Evolutionary conservation across 2,329 filamentous ascomycete genomes (phyloP).

Genomic region (Penicillium paneum): DNA sequence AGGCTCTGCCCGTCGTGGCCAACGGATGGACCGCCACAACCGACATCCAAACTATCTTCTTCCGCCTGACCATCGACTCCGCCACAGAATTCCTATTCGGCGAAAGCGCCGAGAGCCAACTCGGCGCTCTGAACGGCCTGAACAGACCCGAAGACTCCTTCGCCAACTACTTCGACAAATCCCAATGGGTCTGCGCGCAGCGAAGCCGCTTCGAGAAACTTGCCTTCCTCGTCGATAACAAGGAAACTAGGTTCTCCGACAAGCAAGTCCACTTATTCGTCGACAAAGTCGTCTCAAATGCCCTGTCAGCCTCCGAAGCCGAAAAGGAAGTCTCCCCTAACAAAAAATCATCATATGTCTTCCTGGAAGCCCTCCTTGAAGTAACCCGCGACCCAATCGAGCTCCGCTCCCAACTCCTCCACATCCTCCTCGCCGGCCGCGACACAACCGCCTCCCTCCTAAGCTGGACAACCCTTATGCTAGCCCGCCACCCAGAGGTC

Average conservation of each 20-base stretch:
- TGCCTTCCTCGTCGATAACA: conserved; percentile 29
- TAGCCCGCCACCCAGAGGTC: conserved; percentile 39
- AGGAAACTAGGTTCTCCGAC: conserved; percentile 33
- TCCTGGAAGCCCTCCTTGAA: conserved; percentile 49
- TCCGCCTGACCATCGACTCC: conserved; percentile 79
- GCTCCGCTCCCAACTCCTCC: conserved; percentile 50
- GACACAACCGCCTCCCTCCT: conserved; percentile 52
- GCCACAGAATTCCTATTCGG: conserved; percentile 85
- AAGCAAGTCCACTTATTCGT: conserved; percentile 44
- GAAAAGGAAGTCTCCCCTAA: conserved; percentile 29
- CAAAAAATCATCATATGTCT: conserved; percentile 43
- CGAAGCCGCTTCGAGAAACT: conserved; percentile 26
- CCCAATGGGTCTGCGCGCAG: conserved; percentile 31
- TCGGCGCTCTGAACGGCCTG: conserved; percentile 42
- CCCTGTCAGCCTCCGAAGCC: conserved; percentile 28
- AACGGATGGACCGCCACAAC: conserved; percentile 51
- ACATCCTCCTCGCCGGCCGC: conserved; percentile 52
- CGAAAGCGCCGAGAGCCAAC: conserved; percentile 61
- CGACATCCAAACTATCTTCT: conserved; percentile 74
- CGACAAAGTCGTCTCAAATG: conserved; percentile 45
- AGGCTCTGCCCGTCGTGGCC: conserved; percentile 60
- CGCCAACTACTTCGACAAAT: conserved; percentile 35
- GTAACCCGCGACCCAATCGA: conserved; percentile 47
- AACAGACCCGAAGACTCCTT: conserved; percentile 49
- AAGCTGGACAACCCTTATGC: conserved; percentile 46